Evolutionary conservation across 805 yeast species (phyloP), one percentile per base, ranked within the genome.

Genomic region (Jamesozyma lodderae): DNA sequence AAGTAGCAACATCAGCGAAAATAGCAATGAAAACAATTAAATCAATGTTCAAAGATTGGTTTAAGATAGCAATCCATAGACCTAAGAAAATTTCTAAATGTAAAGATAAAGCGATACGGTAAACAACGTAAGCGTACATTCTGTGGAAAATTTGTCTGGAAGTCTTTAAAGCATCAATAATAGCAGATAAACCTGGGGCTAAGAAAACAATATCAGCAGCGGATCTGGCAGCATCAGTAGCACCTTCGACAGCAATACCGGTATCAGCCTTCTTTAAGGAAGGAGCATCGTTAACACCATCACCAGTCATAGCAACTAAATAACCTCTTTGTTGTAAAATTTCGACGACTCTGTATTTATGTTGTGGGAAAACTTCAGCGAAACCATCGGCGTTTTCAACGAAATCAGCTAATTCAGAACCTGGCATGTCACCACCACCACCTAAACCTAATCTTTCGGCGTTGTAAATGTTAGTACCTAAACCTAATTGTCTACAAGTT

Each of bases 241-340:
- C 88, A 80, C 95, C 95, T 74, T 86, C 95, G 67, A 86, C 95
- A 62, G 96, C 96, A 74, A 87, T 87, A 81, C 96, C 96, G 53
- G 84, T 78, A 62, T 80, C 87, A 57, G 94, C 94, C 77, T 86
- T 86, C 86, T 86, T 86, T 71, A 86, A 77, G 51, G 95, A 86
- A 61, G 96, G 96, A 59, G 95, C 95, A 72, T 86, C 96, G 75
- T 86, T 86, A 65, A 86, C 95, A 84, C 96, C 96, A 66, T 86
- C 96, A 82, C 96, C 96, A 75, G 96, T 86, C 96, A 86, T 86
- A 69, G 95, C 96, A 71, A 87, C 94, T 71, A 86, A 77, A 80
- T 82, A 85, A 70, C 95, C 95, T 77, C 95, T 81, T 66, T 80
- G 76, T 75, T 86, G 95, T 68, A 86, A 77, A 65, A 85, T 84